phyloP scores from a whole-genome alignment of 495 filamentous ascomycete genomes.

The Podospora pseudocomata region DNA sequence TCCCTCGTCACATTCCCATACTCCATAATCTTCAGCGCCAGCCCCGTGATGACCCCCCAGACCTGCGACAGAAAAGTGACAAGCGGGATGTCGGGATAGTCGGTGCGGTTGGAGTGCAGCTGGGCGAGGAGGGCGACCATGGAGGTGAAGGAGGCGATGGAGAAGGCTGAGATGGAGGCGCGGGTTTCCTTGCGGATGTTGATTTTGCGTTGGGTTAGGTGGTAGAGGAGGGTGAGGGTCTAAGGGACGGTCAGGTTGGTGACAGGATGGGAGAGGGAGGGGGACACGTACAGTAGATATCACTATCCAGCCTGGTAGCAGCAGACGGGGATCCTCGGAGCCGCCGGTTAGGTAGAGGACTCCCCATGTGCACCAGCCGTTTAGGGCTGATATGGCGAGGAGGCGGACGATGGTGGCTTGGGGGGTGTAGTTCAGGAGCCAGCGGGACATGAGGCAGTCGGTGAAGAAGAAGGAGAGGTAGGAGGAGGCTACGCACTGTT shows the following conservation, averaged over 20 bases:
- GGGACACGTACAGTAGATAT: conserved; percentile 64
- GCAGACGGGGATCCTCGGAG: conserved; percentile 67
- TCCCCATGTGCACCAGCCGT: conserved; percentile 78
- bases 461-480: conserved; percentile 89
- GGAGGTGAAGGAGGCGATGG: conserved; percentile 69
- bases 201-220: conserved; percentile 75
- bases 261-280: conserved; percentile 3
- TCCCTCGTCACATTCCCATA: conserved; percentile 29
- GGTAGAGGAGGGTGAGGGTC: conserved; percentile 75
- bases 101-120: conserved; percentile 61
- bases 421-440: conserved; percentile 86
- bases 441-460: conserved; percentile 88
- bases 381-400: conserved; percentile 70
- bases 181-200: conserved; percentile 78
- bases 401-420: conserved; percentile 81
- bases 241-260: conserved; percentile 28
- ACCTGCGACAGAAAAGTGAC: conserved; percentile 51
- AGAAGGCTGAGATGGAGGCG: conserved; percentile 72
- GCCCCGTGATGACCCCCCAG: conserved; percentile 33
- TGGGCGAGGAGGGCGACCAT: conserved; percentile 68
- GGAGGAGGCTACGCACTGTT: conserved; percentile 72
- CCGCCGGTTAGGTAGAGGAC: conserved; percentile 73
- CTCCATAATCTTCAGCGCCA: conserved; percentile 30
- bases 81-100: conserved; percentile 61
- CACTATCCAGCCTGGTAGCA: conserved; percentile 82